Evolutionary conservation across 306 rosid species (phyloP), one percentile per base, ranked within the genome.

Genomic region (Sophora flavescens): DNA sequence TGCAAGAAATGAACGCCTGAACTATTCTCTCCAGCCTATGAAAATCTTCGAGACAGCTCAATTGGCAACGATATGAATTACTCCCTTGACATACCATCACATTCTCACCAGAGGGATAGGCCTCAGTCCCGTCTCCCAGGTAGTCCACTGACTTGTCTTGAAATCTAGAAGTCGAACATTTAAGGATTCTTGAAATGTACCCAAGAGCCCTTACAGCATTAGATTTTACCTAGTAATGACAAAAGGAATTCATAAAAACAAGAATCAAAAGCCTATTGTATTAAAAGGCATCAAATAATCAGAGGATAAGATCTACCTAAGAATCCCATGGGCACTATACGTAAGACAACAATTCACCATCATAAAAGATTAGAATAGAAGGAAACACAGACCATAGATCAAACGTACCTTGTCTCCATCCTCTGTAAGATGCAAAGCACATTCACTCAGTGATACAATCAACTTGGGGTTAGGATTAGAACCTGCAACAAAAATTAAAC

Each of bases 151-250:
- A 78, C 47, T 26, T 81, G 13, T 84, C 85, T 68, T 36, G 70
- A 75, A 57, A 52, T 68, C 81, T 82, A 60, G 91, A 52, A 62
- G 67, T 52, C 57, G 87, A 56, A 74, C 84, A 92, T 76, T 77
- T 89, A 63, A 92, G 70, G 86, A 87, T 89, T 82, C 94, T 89
- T 75, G 99, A 87, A 79, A 92, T 92, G 86, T 89, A 92, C 80
- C 99, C 99, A 54, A 95, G 96, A 76, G 99, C 99, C 88, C 99
- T 85, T 70, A 92, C 99, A 68, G 97, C 99, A 88, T 95, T 95
- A 85, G 99, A 89, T 88, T 92, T 95, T 77, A 95, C 89, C 98
- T 95, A 80, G 68, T 67, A 69, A 63, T 56, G 51, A 59, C 61
- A 78, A 63, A 78, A 42, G 15, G 50, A 67, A 70, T 13, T 30